Evolutionary conservation across 371 early-diverging fungal genomes (phyloP).

Genomic region (Entomophthora muscae): DNA sequence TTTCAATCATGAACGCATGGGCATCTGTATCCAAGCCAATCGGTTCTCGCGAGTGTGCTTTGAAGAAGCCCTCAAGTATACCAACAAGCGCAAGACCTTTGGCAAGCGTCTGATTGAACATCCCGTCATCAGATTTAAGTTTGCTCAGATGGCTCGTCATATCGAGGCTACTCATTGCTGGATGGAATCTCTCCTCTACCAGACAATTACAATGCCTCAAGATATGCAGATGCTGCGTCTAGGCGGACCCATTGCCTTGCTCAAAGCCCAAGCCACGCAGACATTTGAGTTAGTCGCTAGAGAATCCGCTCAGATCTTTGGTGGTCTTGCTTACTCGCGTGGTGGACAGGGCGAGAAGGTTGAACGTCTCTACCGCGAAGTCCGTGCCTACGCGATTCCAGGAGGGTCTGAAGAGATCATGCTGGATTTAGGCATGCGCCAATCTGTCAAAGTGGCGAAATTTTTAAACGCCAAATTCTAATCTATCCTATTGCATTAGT

Average conservation of each 20-base stretch:
- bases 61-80: too few species aligned
- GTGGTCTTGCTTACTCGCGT: conserved; percentile 66
- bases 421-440: conserved; percentile 61
- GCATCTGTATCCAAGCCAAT: too few species aligned
- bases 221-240: conserved; percentile 39
- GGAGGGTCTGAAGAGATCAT: conserved; percentile 82
- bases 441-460: conserved; percentile 57
- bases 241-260: too few species aligned
- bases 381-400: conserved; percentile 69
- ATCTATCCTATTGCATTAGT: too few species aligned
- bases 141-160: conserved; percentile 69
- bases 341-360: too few species aligned
- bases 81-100: too few species aligned
- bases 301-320: conserved; percentile 84
- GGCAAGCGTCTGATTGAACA: too few species aligned
- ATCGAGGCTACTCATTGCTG: conserved; percentile 77
- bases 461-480: too few species aligned
- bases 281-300: conserved; percentile 76
- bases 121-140: too few species aligned
- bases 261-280: too few species aligned
- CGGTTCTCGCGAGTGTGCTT: too few species aligned
- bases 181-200: conserved; percentile 53
- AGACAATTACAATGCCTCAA: conserved; percentile 44
- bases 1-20: too few species aligned
- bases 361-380: conserved; percentile 74